These are phyloP conservation scores for Phycomyces blakesleeanus DNA, from an alignment of 192 early-diverging fungal species.

Conservation along the genomic window DNA sequence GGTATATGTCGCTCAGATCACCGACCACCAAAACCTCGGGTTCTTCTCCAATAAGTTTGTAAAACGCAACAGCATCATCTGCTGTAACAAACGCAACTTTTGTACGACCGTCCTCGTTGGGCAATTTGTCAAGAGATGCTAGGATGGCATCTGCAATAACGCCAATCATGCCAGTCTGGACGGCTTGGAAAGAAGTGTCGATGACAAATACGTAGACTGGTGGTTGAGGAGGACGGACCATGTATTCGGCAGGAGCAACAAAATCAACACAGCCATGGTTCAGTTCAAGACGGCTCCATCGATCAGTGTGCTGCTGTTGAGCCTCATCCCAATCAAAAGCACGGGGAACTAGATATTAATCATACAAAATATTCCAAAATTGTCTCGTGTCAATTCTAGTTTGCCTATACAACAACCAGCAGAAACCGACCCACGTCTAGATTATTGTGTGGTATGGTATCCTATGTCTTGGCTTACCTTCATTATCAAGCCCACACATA, in stretches of 20 bases:
- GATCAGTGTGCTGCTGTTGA: constrained; percentile 75
- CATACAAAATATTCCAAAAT: not conserved
- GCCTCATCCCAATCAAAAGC: constrained; percentile 83
- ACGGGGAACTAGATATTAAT: constrained; percentile 43
- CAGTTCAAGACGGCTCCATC: constrained; percentile 80
- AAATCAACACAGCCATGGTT: constrained; percentile 88
- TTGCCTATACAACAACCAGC: too few species aligned
- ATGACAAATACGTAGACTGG: constrained; percentile 88
- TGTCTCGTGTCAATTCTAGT: not conserved
- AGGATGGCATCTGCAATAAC: constrained; percentile 66
- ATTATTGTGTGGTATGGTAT: too few species aligned
- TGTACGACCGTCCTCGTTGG: constrained; percentile 42
- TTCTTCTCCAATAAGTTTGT: constrained; percentile 83
- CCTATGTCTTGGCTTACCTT: constrained; percentile 41
- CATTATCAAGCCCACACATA: constrained; percentile 85
- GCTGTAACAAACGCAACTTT: constrained; percentile 86
- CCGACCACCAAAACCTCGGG: constrained; percentile 93
- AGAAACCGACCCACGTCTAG: too few species aligned
- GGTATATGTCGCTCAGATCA: constrained; percentile 88
- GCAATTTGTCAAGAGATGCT: constrained; percentile 59
- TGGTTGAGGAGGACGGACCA: constrained; percentile 64
- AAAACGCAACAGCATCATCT: constrained; percentile 89
- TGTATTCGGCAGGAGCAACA: constrained; percentile 69
- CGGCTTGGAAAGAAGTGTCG: constrained; percentile 84
- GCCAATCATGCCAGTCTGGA: constrained; percentile 78